phyloP scores from a whole-genome alignment of 768 basidiomycete species.

The Naematelia aurantialba region DNA sequence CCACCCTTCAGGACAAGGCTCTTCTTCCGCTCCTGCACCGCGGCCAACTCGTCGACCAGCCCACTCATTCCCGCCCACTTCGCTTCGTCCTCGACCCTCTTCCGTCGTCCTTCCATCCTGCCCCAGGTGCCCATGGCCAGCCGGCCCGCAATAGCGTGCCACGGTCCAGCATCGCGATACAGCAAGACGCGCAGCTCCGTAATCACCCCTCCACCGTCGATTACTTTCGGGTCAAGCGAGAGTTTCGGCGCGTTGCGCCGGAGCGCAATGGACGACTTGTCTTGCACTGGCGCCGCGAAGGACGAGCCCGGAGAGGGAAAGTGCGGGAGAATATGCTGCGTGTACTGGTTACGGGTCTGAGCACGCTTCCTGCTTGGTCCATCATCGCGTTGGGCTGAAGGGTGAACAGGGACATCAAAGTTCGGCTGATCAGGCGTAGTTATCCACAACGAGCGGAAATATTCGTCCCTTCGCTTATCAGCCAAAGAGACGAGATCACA shows the following conservation, averaged over 20 bases:
- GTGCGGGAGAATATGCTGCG: slow-evolving; percentile 10
- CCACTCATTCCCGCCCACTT: slow-evolving; percentile 29
- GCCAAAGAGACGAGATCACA: not conserved
- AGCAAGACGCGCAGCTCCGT: slow-evolving; percentile 25
- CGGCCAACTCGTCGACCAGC: slow-evolving; percentile 13
- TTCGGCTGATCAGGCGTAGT: slow-evolving; percentile 8
- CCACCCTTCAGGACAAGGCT: slow-evolving; percentile 20
- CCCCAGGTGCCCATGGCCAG: slow-evolving; percentile 17
- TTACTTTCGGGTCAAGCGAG: slow-evolving; percentile 2
- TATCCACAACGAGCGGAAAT: slow-evolving; percentile 20
- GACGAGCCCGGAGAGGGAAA: slow-evolving; percentile 22
- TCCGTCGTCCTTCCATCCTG: slow-evolving; percentile 10
- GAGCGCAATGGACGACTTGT: not conserved
- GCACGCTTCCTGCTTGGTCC: slow-evolving; percentile 12
- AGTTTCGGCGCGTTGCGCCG: not conserved
- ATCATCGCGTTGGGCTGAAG: not conserved
- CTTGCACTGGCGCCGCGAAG: not conserved
- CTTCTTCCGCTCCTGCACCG: slow-evolving; percentile 6
- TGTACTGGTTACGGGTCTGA: slow-evolving; percentile 31
- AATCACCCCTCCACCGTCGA: slow-evolving; percentile 5
- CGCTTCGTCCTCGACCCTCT: slow-evolving; percentile 21
- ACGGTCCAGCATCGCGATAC: slow-evolving; percentile 23
- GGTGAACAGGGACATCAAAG: not conserved
- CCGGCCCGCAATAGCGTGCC: slow-evolving; percentile 21
- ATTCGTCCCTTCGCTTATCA: slow-evolving; percentile 23